Evolutionary conservation across 805 yeast species (phyloP).

Genomic region (Wickerhamomyces queroliae): DNA sequence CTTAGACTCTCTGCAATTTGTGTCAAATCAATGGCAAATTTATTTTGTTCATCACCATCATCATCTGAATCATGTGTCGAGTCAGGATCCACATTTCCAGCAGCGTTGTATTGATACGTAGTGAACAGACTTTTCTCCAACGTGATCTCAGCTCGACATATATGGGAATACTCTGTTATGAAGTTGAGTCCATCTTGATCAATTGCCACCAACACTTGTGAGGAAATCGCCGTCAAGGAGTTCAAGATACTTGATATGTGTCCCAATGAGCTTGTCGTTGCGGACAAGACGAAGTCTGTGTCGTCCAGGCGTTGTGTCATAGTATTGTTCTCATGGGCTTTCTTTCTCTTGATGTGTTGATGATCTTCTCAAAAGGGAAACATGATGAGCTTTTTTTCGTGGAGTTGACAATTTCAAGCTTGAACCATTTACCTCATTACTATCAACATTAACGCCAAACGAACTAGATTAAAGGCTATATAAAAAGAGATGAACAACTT

Average conservation of each 20-base stretch:
- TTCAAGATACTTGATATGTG: constrained; percentile 41
- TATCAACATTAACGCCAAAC: too few species aligned
- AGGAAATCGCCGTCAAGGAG: constrained; percentile 35
- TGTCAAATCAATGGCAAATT: constrained; percentile 37
- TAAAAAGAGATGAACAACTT: too few species aligned
- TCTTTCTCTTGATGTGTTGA: neutral
- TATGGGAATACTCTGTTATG: constrained; percentile 40
- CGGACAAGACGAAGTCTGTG: constrained; percentile 27
- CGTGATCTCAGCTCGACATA: constrained; percentile 29
- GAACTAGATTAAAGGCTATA: too few species aligned
- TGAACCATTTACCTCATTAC: too few species aligned
- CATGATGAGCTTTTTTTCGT: neutral
- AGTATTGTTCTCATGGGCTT: neutral
- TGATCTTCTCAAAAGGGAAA: constrained; percentile 3
- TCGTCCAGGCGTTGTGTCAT: constrained; percentile 1
- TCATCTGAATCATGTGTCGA: constrained; percentile 3
- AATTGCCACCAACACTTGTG: constrained; percentile 35
- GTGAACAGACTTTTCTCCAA: constrained; percentile 31
- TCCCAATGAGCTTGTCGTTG: constrained; percentile 39
- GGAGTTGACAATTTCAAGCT: neutral
- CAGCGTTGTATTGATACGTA: constrained; percentile 21
- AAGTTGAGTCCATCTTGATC: constrained; percentile 47
- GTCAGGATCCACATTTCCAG: constrained; percentile 4
- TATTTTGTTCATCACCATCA: constrained; percentile 17
- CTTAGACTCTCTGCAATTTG: constrained; percentile 47